A percentile compares a stretch with the other conserved stretches of the same genome.
These are phyloP conservation scores for Puccinellia tenuiflora DNA, from an alignment of 176 grass and related monocot genomes.

Conservation along the genomic window DNA sequence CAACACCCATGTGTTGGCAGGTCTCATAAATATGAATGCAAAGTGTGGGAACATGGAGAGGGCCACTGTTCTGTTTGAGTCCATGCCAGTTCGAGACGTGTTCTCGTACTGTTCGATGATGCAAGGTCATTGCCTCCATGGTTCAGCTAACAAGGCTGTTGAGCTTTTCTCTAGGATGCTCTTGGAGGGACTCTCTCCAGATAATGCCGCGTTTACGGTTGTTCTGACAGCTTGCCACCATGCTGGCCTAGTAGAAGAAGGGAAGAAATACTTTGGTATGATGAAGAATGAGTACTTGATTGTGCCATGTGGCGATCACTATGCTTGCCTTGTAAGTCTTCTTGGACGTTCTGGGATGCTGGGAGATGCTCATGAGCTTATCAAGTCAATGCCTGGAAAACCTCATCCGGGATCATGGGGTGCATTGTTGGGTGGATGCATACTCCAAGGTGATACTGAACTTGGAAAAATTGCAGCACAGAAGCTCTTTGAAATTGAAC, in stretches of 20 bases:
- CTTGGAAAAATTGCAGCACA: conserved; percentile 69
- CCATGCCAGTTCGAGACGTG: conserved; percentile 64
- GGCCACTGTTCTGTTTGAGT: conserved; percentile 65
- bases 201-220: conserved; percentile 64
- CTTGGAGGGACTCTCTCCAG: conserved; percentile 59
- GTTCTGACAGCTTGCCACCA: conserved; percentile 82
- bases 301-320: conserved; percentile 66
- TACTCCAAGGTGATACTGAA: conserved; percentile 55
- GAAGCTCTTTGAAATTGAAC: conserved; percentile 85
- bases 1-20: conserved; percentile 56
- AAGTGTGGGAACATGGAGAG: conserved; percentile 89
- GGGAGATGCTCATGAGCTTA: conserved; percentile 66
- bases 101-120: conserved; percentile 86
- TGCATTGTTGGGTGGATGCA: conserved; percentile 74
- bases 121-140: conserved; percentile 90
- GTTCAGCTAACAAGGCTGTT: conserved; percentile 70
- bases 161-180: conserved; percentile 78
- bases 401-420: conserved; percentile 85
- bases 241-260: conserved; percentile 80
- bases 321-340: conserved; percentile 76
- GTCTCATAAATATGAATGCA: conserved; percentile 84
- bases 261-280: conserved; percentile 64
- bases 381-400: conserved; percentile 61
- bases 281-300: conserved; percentile 65
- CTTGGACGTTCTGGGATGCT: conserved; percentile 67